Conservation (phyloP, 305 asterid species). For the Solanum hybrid region DNA sequence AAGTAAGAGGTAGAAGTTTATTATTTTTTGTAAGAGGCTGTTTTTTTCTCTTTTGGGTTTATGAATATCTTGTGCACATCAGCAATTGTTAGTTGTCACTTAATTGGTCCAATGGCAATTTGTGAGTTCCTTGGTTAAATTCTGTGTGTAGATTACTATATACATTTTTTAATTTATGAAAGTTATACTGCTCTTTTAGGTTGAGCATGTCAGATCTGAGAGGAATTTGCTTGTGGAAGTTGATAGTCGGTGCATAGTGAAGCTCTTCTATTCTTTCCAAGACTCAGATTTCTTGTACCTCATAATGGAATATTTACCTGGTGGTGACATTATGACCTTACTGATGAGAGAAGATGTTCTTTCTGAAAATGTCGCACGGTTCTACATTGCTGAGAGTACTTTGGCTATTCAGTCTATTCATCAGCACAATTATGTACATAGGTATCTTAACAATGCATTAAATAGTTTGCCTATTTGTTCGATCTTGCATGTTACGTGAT, state of each 20-base stretch:
- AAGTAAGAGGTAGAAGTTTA: neutral
- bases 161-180: neutral
- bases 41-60: neutral
- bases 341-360: constrained; percentile 88
- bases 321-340: constrained; percentile 94
- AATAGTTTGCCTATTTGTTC: neutral
- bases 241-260: constrained; percentile 93
- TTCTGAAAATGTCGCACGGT: constrained; percentile 76
- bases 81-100: neutral
- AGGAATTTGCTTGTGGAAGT: constrained; percentile 95
- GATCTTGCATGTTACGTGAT: neutral
- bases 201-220: constrained; percentile 94
- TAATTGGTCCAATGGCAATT: neutral
- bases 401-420: constrained; percentile 89
- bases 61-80: constrained; percentile 2
- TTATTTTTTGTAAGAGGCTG: neutral
- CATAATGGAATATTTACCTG: constrained; percentile 96
- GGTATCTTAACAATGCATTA: constrained; percentile 28
- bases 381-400: constrained; percentile 87
- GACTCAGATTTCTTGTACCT: constrained; percentile 82
- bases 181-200: constrained; percentile 29
- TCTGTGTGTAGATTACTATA: neutral
- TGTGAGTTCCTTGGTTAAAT: neutral
- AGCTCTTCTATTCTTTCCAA: constrained; percentile 87
- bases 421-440: constrained; percentile 79